phyloP scores from a whole-genome alignment of 768 basidiomycete genomes.

The Lyophyllum semitale region DNA sequence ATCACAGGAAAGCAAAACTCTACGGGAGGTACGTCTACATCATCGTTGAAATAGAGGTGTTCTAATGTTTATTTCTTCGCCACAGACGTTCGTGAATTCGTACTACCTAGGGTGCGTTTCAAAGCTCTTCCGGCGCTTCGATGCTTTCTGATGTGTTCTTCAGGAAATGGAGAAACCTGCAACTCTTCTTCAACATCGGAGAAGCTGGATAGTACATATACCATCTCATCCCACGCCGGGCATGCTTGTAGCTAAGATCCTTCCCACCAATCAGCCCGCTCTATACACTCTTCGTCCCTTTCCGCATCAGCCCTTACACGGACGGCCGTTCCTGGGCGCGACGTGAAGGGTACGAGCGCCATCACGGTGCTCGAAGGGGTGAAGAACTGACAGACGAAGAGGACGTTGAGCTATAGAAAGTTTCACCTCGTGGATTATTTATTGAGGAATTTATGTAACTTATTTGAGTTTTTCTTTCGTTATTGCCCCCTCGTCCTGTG shows the following conservation, averaged over 20 bases:
- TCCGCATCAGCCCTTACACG: conserved; percentile 78
- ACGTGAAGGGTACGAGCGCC: conserved; percentile 59
- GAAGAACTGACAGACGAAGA: conserved; percentile 92
- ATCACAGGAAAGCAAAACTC: conserved; percentile 64
- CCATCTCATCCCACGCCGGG: not conserved
- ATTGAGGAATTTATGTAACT: not conserved
- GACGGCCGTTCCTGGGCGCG: conserved; percentile 86
- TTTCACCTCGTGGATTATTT: not conserved
- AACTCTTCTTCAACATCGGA: conserved; percentile 87
- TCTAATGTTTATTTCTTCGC: not conserved
- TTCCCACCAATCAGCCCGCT: conserved; percentile 53
- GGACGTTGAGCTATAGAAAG: conserved; percentile 45
- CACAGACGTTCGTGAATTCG: conserved; percentile 81
- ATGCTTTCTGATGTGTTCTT: not conserved
- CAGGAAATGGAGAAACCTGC: conserved; percentile 66
- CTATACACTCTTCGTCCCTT: conserved; percentile 80
- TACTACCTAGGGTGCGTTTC: conserved; percentile 80
- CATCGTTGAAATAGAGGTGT: too few species aligned
- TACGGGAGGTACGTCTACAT: conserved; percentile 68
- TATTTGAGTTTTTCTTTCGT: not conserved
- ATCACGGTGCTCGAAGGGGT: conserved; percentile 64
- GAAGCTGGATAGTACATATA: conserved; percentile 74
- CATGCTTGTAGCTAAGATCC: not conserved
- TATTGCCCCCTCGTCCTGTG: conserved; percentile 30
- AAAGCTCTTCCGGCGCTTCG: not conserved